phyloP scores from a whole-genome alignment of 768 basidiomycete species.

The Leucocoprinus birnbaumii region DNA sequence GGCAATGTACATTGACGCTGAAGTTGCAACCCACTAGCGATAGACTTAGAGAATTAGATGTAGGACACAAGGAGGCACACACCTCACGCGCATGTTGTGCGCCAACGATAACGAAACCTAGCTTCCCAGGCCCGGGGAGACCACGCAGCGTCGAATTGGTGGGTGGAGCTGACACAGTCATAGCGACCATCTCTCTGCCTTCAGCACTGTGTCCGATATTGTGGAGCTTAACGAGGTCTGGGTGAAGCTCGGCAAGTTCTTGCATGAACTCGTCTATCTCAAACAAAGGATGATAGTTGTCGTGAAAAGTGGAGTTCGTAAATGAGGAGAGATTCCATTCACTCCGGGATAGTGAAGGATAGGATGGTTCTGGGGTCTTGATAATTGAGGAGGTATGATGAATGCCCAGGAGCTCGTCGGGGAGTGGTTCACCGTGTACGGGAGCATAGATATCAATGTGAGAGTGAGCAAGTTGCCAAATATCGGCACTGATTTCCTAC shows the following conservation, averaged over 20 bases:
- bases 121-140: slow-evolving; percentile 23
- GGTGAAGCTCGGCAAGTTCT: slow-evolving; percentile 42
- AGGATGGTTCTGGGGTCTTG: neutral
- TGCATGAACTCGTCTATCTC: slow-evolving; percentile 52
- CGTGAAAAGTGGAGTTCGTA: slow-evolving; percentile 37
- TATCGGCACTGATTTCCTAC: slow-evolving; percentile 43
- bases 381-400: slow-evolving; percentile 20
- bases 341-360: neutral
- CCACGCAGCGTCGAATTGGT: neutral
- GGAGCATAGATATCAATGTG: slow-evolving; percentile 51
- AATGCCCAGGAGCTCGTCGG: slow-evolving; percentile 19
- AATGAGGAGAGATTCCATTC: slow-evolving; percentile 34
- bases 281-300: slow-evolving; percentile 51
- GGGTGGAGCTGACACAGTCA: slow-evolving; percentile 42
- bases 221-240: slow-evolving; percentile 43
- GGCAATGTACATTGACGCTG: slow-evolving; percentile 68
- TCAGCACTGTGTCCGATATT: slow-evolving; percentile 55
- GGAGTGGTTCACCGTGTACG: slow-evolving; percentile 16
- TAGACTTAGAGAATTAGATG: neutral
- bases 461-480: slow-evolving; percentile 46
- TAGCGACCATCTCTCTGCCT: slow-evolving; percentile 54
- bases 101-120: slow-evolving; percentile 66
- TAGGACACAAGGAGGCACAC: slow-evolving; percentile 18
- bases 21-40: slow-evolving; percentile 77
- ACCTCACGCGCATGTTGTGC: slow-evolving; percentile 80